Evolutionary conservation across 306 rosid genomes (phyloP).

Genomic region (Geum urbanum): DNA sequence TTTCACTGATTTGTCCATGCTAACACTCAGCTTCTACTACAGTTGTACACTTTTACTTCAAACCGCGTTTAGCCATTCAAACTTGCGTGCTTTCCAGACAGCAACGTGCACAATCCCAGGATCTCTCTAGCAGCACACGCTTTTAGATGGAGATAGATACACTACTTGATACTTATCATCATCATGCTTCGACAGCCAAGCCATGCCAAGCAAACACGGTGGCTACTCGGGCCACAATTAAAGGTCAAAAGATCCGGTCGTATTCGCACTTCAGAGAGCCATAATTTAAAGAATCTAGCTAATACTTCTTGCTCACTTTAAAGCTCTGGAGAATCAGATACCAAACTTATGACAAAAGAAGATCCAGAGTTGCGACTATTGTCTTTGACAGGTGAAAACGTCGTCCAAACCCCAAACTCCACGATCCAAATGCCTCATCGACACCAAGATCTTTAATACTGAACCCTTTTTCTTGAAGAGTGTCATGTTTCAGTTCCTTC

Average conservation of each 20-base stretch:
- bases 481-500: too few species aligned
- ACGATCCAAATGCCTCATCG: not conserved
- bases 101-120: not conserved
- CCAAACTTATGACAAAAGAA: not conserved
- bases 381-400: not conserved
- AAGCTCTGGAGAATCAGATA: not conserved
- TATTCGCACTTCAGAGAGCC: not conserved
- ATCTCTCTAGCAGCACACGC: not conserved
- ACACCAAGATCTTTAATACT: not conserved
- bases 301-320: not conserved
- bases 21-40: not conserved
- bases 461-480: too few species aligned
- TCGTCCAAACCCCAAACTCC: not conserved
- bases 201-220: not conserved
- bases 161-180: not conserved
- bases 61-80: constrained; percentile 1
- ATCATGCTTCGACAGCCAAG: not conserved
- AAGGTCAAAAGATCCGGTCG: not conserved
- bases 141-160: not conserved
- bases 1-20: too few species aligned
- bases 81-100: not conserved
- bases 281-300: not conserved
- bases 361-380: not conserved
- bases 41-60: not conserved
- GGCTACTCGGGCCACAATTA: not conserved